Evolutionary conservation across 2,329 filamentous ascomycete genomes (phyloP).

Genomic region (Neopestalotiopsis sp.): DNA sequence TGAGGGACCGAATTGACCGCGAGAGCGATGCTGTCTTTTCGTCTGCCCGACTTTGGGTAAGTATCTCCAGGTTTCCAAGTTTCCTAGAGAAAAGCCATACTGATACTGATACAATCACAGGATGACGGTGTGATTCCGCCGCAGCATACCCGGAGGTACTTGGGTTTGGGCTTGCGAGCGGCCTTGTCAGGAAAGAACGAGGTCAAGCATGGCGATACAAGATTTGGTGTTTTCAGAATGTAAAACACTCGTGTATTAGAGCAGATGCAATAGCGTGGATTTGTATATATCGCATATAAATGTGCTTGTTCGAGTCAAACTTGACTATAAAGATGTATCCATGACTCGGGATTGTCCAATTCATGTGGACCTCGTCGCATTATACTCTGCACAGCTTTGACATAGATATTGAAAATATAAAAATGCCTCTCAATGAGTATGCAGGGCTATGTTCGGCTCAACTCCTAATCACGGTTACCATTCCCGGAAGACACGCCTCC

Average conservation of each 20-base stretch:
- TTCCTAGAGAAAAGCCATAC: too few species aligned
- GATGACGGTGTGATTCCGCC: constrained; percentile 83
- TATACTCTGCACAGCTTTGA: too few species aligned
- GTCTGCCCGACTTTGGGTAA: constrained; percentile 85
- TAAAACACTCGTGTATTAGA: constrained; percentile 39
- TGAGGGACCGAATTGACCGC: constrained; percentile 84
- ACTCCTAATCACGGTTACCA: neutral
- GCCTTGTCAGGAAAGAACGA: constrained; percentile 72
- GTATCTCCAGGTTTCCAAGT: constrained; percentile 32
- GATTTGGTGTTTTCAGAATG: constrained; percentile 86
- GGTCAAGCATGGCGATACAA: constrained; percentile 65
- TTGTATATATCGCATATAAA: neutral
- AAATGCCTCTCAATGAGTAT: neutral
- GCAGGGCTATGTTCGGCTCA: neutral
- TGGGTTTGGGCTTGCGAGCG: constrained; percentile 75
- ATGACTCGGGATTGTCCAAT: too few species aligned
- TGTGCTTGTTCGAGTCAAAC: too few species aligned
- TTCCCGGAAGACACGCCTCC: neutral
- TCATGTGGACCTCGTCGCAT: too few species aligned
- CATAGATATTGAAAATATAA: too few species aligned
- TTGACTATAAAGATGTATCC: too few species aligned
- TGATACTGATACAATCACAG: constrained; percentile 38
- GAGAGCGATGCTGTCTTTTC: constrained; percentile 92
- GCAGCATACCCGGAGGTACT: constrained; percentile 74
- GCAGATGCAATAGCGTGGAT: neutral